Conservation (phyloP, 1,284 basidiomycete species). For the Fomitopsis schrenkii region DNA sequence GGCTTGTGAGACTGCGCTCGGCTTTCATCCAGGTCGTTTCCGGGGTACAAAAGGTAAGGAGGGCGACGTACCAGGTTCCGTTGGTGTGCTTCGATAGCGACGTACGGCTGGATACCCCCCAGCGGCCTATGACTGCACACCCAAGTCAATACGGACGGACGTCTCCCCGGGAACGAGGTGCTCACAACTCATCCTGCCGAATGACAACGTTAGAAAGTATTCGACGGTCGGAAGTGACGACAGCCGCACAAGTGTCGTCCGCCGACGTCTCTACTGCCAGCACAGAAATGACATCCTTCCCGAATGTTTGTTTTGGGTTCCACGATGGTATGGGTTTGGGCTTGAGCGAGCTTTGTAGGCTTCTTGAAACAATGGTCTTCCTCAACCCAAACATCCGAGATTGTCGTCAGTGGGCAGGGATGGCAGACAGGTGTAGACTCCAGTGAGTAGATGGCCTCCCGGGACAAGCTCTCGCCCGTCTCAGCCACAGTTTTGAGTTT, state of each 20-base stretch:
- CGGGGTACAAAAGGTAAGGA: background rate
- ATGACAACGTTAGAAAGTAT: constrained; percentile 83
- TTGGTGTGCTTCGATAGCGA: constrained; percentile 74
- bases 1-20: constrained; percentile 66
- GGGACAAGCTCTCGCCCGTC: no score
- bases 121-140: constrained; percentile 53
- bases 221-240: constrained; percentile 63
- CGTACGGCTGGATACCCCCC: constrained; percentile 83
- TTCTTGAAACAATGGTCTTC: no score
- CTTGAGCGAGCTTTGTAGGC: no score
- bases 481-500: no score
- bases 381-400: no score
- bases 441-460: no score
- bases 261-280: constrained; percentile 84
- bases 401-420: no score
- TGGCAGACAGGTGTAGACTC: no score
- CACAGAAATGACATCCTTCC: constrained; percentile 43
- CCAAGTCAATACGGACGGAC: background rate
- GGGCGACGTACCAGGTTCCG: constrained; percentile 60
- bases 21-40: constrained; percentile 41
- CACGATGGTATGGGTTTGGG: background rate
- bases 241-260: constrained; percentile 86
- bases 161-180: background rate
- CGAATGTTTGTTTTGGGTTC: background rate
- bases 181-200: constrained; percentile 68